phyloP scores from a whole-genome alignment of 73 alveolate genomes.

The Tetrahymena malaccensis region DNA sequence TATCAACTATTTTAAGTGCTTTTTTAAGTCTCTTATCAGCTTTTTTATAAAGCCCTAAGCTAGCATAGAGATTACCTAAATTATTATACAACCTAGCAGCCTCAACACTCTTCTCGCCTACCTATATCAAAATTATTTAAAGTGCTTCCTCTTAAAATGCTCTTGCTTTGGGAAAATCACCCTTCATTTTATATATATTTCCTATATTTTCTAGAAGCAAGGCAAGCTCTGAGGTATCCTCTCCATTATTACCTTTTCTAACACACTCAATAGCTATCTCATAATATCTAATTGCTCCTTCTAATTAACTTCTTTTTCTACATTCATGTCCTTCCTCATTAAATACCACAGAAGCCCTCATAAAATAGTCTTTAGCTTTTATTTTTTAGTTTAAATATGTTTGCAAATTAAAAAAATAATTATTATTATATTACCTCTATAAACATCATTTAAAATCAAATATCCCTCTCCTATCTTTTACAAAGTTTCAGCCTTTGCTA shows the following conservation, averaged over 20 bases:
- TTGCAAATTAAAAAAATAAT: not conserved
- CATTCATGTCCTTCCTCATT: slow-evolving; percentile 19
- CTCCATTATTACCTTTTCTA: slow-evolving; percentile 38
- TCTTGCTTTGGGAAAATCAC: slow-evolving; percentile 17
- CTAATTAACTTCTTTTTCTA: slow-evolving; percentile 16
- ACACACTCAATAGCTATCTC: slow-evolving; percentile 28
- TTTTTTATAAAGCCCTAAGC: slow-evolving; percentile 25
- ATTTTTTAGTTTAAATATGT: not conserved
- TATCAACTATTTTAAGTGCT: slow-evolving; percentile 29
- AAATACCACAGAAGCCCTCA: slow-evolving; percentile 23
- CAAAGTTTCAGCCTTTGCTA: slow-evolving; percentile 8
- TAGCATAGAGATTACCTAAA: slow-evolving; percentile 36
- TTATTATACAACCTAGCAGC: slow-evolving; percentile 16
- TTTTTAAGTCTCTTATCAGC: slow-evolving; percentile 34
- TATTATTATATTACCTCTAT: not conserved
- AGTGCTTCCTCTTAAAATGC: slow-evolving; percentile 37
- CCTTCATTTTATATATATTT: slow-evolving; percentile 27
- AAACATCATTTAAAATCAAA: slow-evolving; percentile 12
- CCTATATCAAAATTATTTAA: slow-evolving; percentile 6
- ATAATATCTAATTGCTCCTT: slow-evolving; percentile 29
- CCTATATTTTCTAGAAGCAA: slow-evolving; percentile 23
- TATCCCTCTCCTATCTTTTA: slow-evolving; percentile 28
- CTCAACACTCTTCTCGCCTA: slow-evolving; percentile 24
- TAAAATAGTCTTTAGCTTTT: slow-evolving; percentile 23
- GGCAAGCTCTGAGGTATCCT: slow-evolving; percentile 29